Conservation (phyloP, 345 rosid species). For the Citrus mangshanensis region DNA sequence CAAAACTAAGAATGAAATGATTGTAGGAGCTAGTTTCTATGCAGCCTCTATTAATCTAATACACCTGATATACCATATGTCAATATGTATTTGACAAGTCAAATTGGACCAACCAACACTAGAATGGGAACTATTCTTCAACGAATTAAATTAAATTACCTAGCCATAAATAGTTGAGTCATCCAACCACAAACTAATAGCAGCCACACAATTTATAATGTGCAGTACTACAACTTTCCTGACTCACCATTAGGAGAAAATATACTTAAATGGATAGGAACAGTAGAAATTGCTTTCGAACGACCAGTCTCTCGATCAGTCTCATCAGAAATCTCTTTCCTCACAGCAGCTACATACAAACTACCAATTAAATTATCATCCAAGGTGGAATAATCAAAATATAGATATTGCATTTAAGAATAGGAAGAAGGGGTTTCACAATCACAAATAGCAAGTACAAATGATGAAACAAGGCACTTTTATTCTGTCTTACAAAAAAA, state of each 20-base stretch:
- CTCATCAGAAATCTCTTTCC: constrained; percentile 89
- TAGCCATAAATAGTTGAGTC: neutral
- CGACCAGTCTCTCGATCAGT: constrained; percentile 96
- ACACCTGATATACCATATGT: neutral
- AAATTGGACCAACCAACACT: neutral
- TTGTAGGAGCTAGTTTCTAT: neutral
- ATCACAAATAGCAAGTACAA: neutral
- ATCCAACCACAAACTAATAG: neutral
- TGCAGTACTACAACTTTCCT: neutral
- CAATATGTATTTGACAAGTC: neutral
- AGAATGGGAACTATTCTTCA: neutral
- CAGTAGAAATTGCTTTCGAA: constrained; percentile 72
- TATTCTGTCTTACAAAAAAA: neutral
- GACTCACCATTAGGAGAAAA: constrained; percentile 88
- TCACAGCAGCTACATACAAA: constrained; percentile 67
- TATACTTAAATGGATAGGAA: constrained; percentile 94
- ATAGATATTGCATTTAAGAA: neutral
- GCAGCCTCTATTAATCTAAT: neutral
- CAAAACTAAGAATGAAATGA: neutral
- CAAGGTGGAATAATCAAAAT: neutral
- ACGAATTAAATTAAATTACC: neutral
- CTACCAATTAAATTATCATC: constrained; percentile 8
- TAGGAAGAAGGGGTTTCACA: neutral
- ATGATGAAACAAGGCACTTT: neutral
- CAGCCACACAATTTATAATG: neutral